Evolutionary conservation across 2,329 filamentous ascomycete genomes (phyloP), one percentile per base, ranked within the genome.

Genomic region (Leptographium radiaticola): DNA sequence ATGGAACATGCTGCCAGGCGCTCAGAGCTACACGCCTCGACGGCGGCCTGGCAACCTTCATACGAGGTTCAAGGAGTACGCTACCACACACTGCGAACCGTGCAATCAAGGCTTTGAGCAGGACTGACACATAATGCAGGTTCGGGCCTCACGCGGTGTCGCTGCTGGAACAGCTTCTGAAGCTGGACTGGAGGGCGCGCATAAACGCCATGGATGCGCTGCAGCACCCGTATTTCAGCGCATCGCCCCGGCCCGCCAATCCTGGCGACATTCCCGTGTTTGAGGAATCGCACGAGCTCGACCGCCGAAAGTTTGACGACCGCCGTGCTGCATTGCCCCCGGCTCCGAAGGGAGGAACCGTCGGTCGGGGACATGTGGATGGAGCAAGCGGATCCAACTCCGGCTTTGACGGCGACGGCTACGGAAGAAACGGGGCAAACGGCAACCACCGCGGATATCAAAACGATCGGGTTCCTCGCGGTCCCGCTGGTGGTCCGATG

Each of bases 221-320:
- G 25, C 80, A 94, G 59, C 93, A 98, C 63, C 83, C 88, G 1
- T 98, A 96, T 68, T 97, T 98, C 71, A 84, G 81, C 57, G 86
- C 80, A 54, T 69, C 78, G 1, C 93, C 93, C 5, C 73, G 86
- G 6, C 93, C 93, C 10, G 83, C 90, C 42, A 79, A 80, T 53
- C 89, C 93, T 1, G 84, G 86, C 59, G 89, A 97, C 51, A 78
- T 98, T n/a, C 93, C 93, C 2, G 79, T 74, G 16, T 97, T 95
- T 63, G 88, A 95, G 65, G 91, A 96, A 63, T 95, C 89, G 46
- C 93, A 98, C 68, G 93, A 98, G 68, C 75, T 97, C n/a, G 93
- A 98, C 66, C 81, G 91, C 51, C 82, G 89, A 66, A 94, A 91
- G 68, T 91, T 89, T 61, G 85, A 94, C 60, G 86, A 89, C 55